A percentile compares a stretch with the other conserved stretches of the same genome.
Evolutionary conservation across 306 rosid genomes (phyloP).

Genomic region (Cucurbita moschata): DNA sequence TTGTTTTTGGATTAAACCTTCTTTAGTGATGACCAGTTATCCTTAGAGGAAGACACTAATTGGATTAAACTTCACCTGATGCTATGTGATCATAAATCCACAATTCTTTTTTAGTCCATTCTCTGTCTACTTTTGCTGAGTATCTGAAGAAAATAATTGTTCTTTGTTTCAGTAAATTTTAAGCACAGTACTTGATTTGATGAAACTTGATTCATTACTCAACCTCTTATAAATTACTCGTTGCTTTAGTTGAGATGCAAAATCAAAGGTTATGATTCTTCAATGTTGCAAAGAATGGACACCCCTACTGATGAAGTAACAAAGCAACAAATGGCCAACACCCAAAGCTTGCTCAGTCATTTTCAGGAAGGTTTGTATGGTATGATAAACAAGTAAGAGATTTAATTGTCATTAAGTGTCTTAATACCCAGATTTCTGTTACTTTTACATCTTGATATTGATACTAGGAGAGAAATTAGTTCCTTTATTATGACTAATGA

Average conservation of each 20-base stretch:
- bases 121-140: neutral
- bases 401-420: constrained; percentile 25
- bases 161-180: neutral
- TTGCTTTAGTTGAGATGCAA: neutral
- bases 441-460: constrained; percentile 50
- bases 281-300: constrained; percentile 36
- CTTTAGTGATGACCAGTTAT: neutral
- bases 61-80: constrained; percentile 8
- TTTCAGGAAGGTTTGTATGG: constrained; percentile 13
- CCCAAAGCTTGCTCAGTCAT: constrained; percentile 10
- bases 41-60: neutral
- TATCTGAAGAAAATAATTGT: neutral
- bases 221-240: constrained; percentile 1
- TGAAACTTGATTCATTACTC: constrained; percentile 6
- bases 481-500: constrained; percentile 32
- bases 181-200: neutral
- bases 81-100: neutral
- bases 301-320: constrained; percentile 32
- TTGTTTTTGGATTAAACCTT: neutral
- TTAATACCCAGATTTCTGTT: constrained; percentile 37
- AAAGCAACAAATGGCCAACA: constrained; percentile 7
- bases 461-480: constrained; percentile 27
- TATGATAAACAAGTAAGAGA: constrained; percentile 6
- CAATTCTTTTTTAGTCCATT: neutral
- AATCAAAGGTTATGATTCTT: constrained; percentile 9